Conservation (phyloP, 768 basidiomycete species). For the Mycena alexandri region DNA sequence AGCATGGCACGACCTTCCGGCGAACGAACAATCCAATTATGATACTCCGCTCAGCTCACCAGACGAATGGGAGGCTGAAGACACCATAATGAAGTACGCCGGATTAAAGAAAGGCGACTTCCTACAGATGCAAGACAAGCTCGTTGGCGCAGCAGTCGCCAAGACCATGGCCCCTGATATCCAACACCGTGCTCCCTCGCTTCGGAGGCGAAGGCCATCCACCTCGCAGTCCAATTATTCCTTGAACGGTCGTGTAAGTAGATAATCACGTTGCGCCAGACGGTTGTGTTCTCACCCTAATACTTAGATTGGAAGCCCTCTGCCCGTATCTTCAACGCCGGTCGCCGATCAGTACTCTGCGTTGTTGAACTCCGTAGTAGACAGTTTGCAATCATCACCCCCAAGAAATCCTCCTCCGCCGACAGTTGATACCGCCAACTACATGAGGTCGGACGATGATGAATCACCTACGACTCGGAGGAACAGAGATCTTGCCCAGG, state of each 20-base stretch:
- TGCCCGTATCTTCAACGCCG: slow-evolving; percentile 49
- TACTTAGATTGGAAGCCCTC: slow-evolving; percentile 70
- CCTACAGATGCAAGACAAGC: slow-evolving; percentile 77
- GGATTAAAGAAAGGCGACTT: slow-evolving; percentile 82
- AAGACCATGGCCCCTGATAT: slow-evolving; percentile 69
- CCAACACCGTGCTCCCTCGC: slow-evolving; percentile 75
- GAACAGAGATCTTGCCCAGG: slow-evolving; percentile 82
- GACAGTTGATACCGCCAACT: slow-evolving; percentile 33
- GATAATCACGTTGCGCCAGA: slow-evolving; percentile 11
- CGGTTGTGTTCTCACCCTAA: slow-evolving; percentile 33
- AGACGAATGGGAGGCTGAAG: slow-evolving; percentile 73
- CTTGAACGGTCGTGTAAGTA: slow-evolving; percentile 61
- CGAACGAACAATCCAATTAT: slow-evolving; percentile 61
- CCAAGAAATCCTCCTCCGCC: slow-evolving; percentile 31
- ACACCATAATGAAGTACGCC: slow-evolving; percentile 71
- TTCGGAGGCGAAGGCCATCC: slow-evolving; percentile 81
- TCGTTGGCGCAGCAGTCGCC: slow-evolving; percentile 72
- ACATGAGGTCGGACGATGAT: slow-evolving; percentile 48
- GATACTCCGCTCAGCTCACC: slow-evolving; percentile 63
- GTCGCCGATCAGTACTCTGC: slow-evolving; percentile 66
- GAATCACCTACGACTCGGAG: slow-evolving; percentile 68
- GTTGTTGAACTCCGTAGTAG: slow-evolving; percentile 73
- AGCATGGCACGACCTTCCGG: slow-evolving; percentile 74
- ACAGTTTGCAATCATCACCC: slow-evolving; percentile 59
- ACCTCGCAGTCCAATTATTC: slow-evolving; percentile 88